These are phyloP conservation scores for Hanseniaspora occidentalis DNA, from an alignment of 805 yeast genomes.

Conservation along the genomic window DNA sequence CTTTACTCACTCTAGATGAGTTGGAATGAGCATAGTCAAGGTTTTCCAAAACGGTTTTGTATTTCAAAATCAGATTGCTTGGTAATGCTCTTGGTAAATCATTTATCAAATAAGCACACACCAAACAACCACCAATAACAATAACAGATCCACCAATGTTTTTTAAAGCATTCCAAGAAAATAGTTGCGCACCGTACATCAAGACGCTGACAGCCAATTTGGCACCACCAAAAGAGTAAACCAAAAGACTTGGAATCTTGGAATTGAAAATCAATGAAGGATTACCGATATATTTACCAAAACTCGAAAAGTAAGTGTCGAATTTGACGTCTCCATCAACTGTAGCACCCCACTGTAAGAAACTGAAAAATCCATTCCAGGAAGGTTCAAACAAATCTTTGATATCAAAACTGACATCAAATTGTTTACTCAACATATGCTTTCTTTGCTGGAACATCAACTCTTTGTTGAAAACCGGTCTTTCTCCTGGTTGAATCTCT, in stretches of 20 bases:
- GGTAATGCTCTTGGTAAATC: conserved; percentile 90
- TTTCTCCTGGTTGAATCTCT: conserved; percentile 47
- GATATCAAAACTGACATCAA: conserved; percentile 48
- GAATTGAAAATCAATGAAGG: conserved; percentile 25
- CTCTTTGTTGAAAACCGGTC: conserved; percentile 52
- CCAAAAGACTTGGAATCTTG: conserved; percentile 22
- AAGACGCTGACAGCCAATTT: conserved; percentile 26
- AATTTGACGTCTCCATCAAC: not conserved
- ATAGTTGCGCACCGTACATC: conserved; percentile 26
- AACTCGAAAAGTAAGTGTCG: not conserved
- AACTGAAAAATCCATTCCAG: conserved; percentile 40
- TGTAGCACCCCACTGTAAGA: conserved; percentile 16
- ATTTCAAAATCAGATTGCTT: conserved; percentile 62
- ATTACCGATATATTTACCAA: conserved; percentile 11
- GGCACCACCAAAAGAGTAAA: conserved; percentile 29
- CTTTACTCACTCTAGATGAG: conserved; percentile 67
- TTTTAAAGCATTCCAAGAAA: conserved; percentile 27
- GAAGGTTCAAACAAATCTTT: conserved; percentile 76
- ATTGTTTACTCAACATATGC: conserved; percentile 46
- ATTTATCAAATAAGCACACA: conserved; percentile 49
- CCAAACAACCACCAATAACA: conserved; percentile 37
- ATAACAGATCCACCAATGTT: conserved; percentile 42
- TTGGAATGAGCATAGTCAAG: conserved; percentile 71
- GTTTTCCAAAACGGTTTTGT: conserved; percentile 46
- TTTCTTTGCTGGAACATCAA: conserved; percentile 73